A percentile compares a stretch with the other conserved stretches of the same genome.
phyloP scores from a whole-genome alignment of 2,329 filamentous ascomycete genomes.

The Colletotrichum orchidophilum region DNA sequence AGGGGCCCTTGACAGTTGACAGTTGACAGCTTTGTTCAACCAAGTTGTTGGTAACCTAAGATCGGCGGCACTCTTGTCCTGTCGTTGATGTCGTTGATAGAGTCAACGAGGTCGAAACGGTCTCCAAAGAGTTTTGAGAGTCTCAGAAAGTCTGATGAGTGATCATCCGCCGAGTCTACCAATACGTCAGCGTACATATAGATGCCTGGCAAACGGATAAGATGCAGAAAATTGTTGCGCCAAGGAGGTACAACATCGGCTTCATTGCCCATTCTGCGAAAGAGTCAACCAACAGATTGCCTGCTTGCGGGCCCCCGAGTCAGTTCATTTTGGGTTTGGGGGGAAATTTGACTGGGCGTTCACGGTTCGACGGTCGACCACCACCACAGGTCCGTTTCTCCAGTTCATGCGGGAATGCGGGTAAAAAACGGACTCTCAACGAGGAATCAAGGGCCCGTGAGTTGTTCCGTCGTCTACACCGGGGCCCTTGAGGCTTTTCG shows the following conservation, averaged over 20 bases:
- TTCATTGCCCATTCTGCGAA: slow-evolving; percentile 10
- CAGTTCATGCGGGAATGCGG: slow-evolving; percentile 15
- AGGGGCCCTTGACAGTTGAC: not conserved
- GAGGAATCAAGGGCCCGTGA: not conserved
- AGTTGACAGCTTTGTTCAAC: not conserved
- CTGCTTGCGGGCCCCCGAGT: slow-evolving; percentile 5
- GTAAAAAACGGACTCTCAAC: not conserved
- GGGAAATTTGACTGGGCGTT: not conserved
- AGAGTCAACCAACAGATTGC: slow-evolving; percentile 8
- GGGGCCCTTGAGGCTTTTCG: not conserved
- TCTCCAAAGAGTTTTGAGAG: not conserved
- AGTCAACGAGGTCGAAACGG: not conserved
- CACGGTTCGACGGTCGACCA: too few species aligned
- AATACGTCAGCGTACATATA: slow-evolving; percentile 20
- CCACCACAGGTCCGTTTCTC: not conserved
- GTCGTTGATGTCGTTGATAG: not conserved
- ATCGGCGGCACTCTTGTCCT: not conserved
- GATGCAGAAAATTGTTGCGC: slow-evolving; percentile 2
- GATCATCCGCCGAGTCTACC: not conserved
- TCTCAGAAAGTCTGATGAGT: not conserved
- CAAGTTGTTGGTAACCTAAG: not conserved
- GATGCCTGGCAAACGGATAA: not conserved
- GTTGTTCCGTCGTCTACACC: not conserved
- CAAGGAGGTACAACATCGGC: slow-evolving; percentile 21
- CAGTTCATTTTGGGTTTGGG: slow-evolving; percentile 4